phyloP scores from a whole-genome alignment of 192 early-diverging fungal species.

The Phlyctochytrium bullatum region DNA sequence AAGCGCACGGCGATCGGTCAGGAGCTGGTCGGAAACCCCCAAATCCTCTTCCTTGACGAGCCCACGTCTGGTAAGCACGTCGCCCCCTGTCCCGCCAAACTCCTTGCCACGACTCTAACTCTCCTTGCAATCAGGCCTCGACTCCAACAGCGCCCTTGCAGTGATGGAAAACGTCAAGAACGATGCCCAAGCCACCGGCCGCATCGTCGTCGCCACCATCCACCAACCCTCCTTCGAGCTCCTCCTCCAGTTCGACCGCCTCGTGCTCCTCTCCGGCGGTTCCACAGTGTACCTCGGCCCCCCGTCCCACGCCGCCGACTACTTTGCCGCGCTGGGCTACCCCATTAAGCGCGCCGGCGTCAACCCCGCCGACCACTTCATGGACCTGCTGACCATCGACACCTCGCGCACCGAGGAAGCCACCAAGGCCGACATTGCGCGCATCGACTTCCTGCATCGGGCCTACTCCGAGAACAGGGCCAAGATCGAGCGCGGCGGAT shows the following conservation, averaged over 20 bases:
- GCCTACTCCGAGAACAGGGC: background rate
- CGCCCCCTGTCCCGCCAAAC: too few relatives aligned
- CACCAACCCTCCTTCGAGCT: slow-evolving; percentile 78
- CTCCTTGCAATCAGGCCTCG: too few relatives aligned
- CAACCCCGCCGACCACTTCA: slow-evolving; percentile 26
- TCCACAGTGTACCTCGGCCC: slow-evolving; percentile 65
- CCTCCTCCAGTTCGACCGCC: slow-evolving; percentile 42
- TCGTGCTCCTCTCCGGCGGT: slow-evolving; percentile 64
- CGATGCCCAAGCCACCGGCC: slow-evolving; percentile 48
- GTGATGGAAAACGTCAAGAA: slow-evolving; percentile 59
- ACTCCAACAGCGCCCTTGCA: slow-evolving; percentile 59
- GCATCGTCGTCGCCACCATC: slow-evolving; percentile 72
- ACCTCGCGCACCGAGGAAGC: background rate
- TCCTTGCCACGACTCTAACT: too few relatives aligned
- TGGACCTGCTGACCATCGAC: slow-evolving; percentile 47
- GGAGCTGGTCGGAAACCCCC: slow-evolving; percentile 58
- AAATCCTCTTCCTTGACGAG: slow-evolving; percentile 29
- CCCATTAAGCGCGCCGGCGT: background rate
- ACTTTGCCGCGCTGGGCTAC: slow-evolving; percentile 45
- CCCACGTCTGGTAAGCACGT: slow-evolving; percentile 52
- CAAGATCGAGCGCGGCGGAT: background rate
- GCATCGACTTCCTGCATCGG: background rate
- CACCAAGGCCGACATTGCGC: background rate
- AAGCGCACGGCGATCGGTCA: slow-evolving; percentile 68
- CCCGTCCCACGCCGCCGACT: slow-evolving; percentile 49